phyloP scores from a whole-genome alignment of 495 filamentous ascomycete species.

The Thozetella sp. region DNA sequence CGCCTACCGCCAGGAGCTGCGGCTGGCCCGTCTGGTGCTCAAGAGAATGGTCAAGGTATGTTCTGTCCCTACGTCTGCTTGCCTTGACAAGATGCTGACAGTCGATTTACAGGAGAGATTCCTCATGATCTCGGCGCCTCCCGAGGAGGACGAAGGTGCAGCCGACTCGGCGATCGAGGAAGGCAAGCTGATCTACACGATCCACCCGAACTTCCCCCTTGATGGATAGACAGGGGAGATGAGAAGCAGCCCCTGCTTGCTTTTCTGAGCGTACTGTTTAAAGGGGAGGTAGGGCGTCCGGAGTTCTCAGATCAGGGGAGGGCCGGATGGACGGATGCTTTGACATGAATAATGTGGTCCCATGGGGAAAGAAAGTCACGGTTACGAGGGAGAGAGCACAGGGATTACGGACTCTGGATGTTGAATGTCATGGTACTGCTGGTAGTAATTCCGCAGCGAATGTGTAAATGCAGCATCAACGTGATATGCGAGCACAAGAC shows the following conservation, averaged over 20 bases:
- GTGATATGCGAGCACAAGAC: no score
- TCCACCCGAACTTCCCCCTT: constrained; percentile 92
- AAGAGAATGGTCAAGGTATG: constrained; percentile 95
- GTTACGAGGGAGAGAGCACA: background rate
- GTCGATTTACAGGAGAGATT: constrained; percentile 72
- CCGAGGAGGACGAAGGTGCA: constrained; percentile 49
- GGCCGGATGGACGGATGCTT: background rate
- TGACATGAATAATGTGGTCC: background rate
- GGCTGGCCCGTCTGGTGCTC: constrained; percentile 81
- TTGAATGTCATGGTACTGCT: background rate
- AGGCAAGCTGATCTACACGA: constrained; percentile 73
- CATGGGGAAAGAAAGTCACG: background rate
- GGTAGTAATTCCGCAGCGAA: background rate
- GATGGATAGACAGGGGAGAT: constrained; percentile 47
- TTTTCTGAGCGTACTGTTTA: background rate
- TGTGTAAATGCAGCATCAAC: background rate
- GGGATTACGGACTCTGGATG: background rate
- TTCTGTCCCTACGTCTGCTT: constrained; percentile 14
- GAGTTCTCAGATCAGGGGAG: background rate
- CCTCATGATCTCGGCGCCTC: constrained; percentile 78
- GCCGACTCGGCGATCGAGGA: constrained; percentile 41
- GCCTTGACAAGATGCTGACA: constrained; percentile 14
- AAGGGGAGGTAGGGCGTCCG: background rate
- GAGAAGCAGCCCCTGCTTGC: background rate
- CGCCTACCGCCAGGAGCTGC: constrained; percentile 75